Evolutionary conservation across 495 filamentous ascomycete genomes (phyloP), one percentile per base, ranked within the genome.

Genomic region (Xylaria telfairii): DNA sequence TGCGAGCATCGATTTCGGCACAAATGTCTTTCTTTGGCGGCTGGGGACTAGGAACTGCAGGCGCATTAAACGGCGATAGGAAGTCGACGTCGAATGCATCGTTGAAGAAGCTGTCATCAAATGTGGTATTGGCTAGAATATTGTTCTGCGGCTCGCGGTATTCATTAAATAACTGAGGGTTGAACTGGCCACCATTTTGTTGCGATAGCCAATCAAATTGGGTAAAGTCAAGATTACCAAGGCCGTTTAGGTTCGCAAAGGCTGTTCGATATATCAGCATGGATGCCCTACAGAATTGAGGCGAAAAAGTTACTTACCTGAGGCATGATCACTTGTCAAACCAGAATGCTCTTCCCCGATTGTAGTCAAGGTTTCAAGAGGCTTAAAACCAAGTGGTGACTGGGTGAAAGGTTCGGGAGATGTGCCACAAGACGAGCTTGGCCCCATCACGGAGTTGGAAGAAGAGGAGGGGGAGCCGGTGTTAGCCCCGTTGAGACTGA

Each of bases 121-220:
- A 88, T 7, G 87, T 77, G 10, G 91, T 83, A 32, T 73, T 84
- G 21, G 85, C 77, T 42, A 92, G 79, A 39, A 90, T 83, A 65
- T 90, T 92, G 68, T 93, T 92, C 73, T 97, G 93, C 7, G 92
- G 91, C 75, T 99, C 96, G 47, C 96, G 90, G 81, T 97, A 98
- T 73, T 95, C 94, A 63, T 92, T 92, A 79, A 98, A 99, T 2
- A 98, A 86, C 41, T 93, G 88, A 1, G 96, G 96, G 72, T 98
- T 93, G 73, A 98, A 98, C 72, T 93, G 90, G 64, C 93, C 93
- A 51, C 91, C 90, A 77, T 94, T 96, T 78, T 97, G 92, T 74
- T 92, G 89, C 12, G 92, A 89, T 69, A 97, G 79, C 88, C 91
- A 95, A 74, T 94, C 92, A 60, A 97, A 83, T 70, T 77, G 79